Evolutionary conservation across 1,284 basidiomycete genomes (phyloP), one percentile per base, ranked within the genome.

Genomic region (Wallemia ichthyophaga): DNA sequence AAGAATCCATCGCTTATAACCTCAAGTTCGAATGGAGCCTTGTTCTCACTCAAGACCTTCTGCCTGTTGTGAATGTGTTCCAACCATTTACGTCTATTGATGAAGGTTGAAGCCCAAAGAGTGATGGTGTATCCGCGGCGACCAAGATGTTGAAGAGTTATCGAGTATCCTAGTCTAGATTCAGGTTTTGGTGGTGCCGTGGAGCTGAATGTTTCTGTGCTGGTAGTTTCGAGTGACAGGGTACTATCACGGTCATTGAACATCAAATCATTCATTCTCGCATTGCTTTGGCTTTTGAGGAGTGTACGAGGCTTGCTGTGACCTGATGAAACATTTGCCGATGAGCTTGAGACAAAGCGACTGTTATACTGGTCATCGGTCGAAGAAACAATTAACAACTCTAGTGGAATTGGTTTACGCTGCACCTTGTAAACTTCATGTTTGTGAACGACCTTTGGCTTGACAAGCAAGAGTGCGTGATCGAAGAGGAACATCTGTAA

Each of bases 401-500:
- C 94, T 53, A 98, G 77, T 0, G 94, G 94, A 64, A 98, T 95
- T 0, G 94, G 94, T 65, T 84, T 79, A 64, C 89, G 82, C 68
- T 94, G 94, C 24, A 96, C 92, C 68, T 88, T 88, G 71, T 81
- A 83, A 66, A 91, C 84, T 64, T 96, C 91, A 60, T 82, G 81
- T 70, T 92, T 91, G 70, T 83, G 84, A 58, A 74, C 81, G 67
- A 70, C 85, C 68, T 79, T 91, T 65, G 81, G 78, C 73, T 98
- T 98, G 63, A 86, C 89, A 77, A 98, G 86, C 56, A 99, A 73
- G 59, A 99, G 72, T 0, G 91, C 91, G 71, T 99, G 92, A 69
- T 98, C 94, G 67, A 99, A 95, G 64, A 98, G 72, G 74, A 94
- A 95, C 2, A 94, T 83, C 65, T 88, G 79, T 59, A 96, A 73